Evolutionary conservation across 495 filamentous ascomycete species (phyloP).

Genomic region (Lepidopterella palustris): DNA sequence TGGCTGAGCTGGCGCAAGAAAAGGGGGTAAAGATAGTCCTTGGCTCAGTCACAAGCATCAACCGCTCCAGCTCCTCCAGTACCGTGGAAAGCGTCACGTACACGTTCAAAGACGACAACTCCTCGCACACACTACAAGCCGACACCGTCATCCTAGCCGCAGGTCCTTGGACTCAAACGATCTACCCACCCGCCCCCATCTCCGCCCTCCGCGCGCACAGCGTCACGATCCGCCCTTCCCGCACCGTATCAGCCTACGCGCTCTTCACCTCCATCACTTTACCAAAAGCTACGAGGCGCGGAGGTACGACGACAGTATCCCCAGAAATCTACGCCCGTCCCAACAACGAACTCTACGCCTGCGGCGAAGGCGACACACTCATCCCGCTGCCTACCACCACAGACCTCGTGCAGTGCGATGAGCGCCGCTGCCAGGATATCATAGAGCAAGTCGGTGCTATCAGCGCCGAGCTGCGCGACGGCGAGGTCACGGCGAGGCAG

Average conservation of each 20-base stretch:
- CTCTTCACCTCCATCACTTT: slow-evolving; percentile 86
- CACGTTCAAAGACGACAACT: slow-evolving; percentile 54
- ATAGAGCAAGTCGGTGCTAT: slow-evolving; percentile 73
- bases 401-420: slow-evolving; percentile 71
- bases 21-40: slow-evolving; percentile 66
- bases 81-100: slow-evolving; percentile 68
- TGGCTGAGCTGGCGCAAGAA: slow-evolving; percentile 71
- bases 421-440: slow-evolving; percentile 76
- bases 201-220: slow-evolving; percentile 80
- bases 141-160: slow-evolving; percentile 80
- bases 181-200: slow-evolving; percentile 73
- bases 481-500: slow-evolving; percentile 73
- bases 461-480: slow-evolving; percentile 66
- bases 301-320: slow-evolving; percentile 54
- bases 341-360: slow-evolving; percentile 84
- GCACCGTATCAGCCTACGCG: slow-evolving; percentile 76
- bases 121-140: slow-evolving; percentile 56
- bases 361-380: slow-evolving; percentile 75
- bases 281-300: slow-evolving; percentile 48
- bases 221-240: slow-evolving; percentile 69
- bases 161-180: slow-evolving; percentile 77
- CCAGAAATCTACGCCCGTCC: slow-evolving; percentile 94
- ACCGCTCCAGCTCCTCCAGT: slow-evolving; percentile 40
- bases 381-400: slow-evolving; percentile 71
- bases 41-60: slow-evolving; percentile 59